Evolutionary conservation across 345 rosid species (phyloP).

Genomic region (Cardamine resedifolia): DNA sequence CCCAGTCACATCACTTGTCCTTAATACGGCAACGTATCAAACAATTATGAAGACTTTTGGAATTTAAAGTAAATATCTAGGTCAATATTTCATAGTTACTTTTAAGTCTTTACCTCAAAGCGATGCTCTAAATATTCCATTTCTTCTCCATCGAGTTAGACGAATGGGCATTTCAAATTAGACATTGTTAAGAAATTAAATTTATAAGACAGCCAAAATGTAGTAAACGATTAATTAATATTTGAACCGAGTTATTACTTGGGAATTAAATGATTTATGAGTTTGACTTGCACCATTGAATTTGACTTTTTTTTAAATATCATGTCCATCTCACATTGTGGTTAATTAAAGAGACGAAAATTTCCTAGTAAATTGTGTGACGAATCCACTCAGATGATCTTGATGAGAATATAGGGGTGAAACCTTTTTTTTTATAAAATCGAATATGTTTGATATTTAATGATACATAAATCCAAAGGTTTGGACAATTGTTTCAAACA

Average conservation of each 20-base stretch:
- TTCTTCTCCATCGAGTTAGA: neutral
- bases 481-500: neutral
- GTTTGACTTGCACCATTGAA: neutral
- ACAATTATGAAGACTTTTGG: slow-evolving; percentile 2
- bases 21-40: slow-evolving; percentile 8
- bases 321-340: neutral
- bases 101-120: neutral
- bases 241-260: neutral
- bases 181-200: neutral
- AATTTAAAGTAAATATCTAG: slow-evolving; percentile 18
- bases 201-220: neutral
- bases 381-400: neutral
- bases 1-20: slow-evolving; percentile 33
- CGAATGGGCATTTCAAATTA: neutral
- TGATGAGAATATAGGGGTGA: neutral
- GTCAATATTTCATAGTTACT: slow-evolving; percentile 15
- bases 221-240: neutral
- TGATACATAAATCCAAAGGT: neutral
- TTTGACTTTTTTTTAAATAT: neutral
- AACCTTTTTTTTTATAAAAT: neutral
- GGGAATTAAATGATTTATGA: neutral
- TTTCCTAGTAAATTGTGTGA: neutral
- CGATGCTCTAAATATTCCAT: neutral
- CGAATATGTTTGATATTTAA: neutral
- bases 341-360: neutral